A percentile compares a stretch with the other conserved stretches of the same genome.
These are phyloP conservation scores for Colletotrichum eremochloae DNA, from an alignment of 2,329 filamentous ascomycete genomes.

Conservation along the genomic window DNA sequence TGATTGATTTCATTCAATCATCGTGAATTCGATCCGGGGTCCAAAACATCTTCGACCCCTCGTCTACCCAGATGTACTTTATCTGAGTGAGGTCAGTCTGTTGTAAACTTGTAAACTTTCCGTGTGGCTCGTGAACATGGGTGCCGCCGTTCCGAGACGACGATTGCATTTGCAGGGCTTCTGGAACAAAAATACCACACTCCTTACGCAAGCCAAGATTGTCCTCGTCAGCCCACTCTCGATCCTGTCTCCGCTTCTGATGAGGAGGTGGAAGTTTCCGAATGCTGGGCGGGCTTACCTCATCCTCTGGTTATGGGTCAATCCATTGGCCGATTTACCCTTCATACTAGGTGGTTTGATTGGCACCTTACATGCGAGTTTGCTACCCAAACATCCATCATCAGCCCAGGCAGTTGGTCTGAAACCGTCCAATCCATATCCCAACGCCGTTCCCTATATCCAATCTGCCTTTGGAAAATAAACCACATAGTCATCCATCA, in stretches of 20 bases:
- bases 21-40: not conserved
- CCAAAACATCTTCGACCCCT: not conserved
- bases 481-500: constrained; percentile 11
- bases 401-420: not conserved
- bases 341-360: not conserved
- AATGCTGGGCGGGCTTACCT: constrained; percentile 15
- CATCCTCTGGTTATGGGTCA: constrained; percentile 2
- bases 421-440: not conserved
- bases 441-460: constrained; percentile 4
- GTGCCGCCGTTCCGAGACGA: constrained; percentile 6
- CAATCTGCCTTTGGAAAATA: not conserved
- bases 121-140: constrained; percentile 34
- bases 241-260: constrained; percentile 23
- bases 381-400: not conserved
- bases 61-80: not conserved
- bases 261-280: not conserved
- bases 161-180: constrained; percentile 25
- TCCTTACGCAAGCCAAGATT: constrained; percentile 41
- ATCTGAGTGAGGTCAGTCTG: constrained; percentile 14
- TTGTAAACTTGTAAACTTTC: constrained; percentile 13
- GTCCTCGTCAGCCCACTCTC: constrained; percentile 34
- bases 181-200: constrained; percentile 27
- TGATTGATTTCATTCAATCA: not conserved
- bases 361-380: not conserved
- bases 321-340: not conserved